Conservation (phyloP, 2,329 filamentous ascomycete genomes). For the Fusarium tjaetaba region DNA sequence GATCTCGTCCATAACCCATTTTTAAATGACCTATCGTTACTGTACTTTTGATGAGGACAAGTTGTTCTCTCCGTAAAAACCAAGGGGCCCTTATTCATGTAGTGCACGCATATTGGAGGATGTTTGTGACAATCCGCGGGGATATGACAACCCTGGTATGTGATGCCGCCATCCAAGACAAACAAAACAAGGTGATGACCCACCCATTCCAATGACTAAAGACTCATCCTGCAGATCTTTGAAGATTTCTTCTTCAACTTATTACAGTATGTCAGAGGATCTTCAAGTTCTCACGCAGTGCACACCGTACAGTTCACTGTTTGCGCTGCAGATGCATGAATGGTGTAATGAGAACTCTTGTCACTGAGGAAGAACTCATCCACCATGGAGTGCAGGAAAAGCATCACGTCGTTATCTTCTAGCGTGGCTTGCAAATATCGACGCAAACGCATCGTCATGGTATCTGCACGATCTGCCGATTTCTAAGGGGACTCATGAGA, state of each 20-base stretch:
- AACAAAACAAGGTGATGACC: accelerated
- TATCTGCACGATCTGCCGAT: background rate
- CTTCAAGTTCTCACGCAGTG: background rate
- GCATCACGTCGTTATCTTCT: accelerated
- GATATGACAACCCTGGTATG: background rate
- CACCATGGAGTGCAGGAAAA: background rate
- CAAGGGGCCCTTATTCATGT: accelerated
- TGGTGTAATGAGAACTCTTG: too few species aligned
- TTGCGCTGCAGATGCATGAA: too few species aligned
- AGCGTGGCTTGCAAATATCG: background rate
- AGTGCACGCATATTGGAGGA: background rate
- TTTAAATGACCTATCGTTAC: too few species aligned
- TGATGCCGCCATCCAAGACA: background rate
- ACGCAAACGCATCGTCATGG: background rate
- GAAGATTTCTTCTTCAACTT: background rate
- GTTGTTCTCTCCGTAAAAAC: background rate
- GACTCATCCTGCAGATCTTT: accelerated
- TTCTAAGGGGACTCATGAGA: background rate
- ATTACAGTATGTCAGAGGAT: background rate
- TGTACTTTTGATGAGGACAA: accelerated
- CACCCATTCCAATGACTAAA: background rate
- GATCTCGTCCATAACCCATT: background rate
- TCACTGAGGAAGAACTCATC: background rate
- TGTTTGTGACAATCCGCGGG: background rate
- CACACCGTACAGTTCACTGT: background rate